phyloP scores from a whole-genome alignment of 1,284 basidiomycete genomes.

The Trametes pubescens region DNA sequence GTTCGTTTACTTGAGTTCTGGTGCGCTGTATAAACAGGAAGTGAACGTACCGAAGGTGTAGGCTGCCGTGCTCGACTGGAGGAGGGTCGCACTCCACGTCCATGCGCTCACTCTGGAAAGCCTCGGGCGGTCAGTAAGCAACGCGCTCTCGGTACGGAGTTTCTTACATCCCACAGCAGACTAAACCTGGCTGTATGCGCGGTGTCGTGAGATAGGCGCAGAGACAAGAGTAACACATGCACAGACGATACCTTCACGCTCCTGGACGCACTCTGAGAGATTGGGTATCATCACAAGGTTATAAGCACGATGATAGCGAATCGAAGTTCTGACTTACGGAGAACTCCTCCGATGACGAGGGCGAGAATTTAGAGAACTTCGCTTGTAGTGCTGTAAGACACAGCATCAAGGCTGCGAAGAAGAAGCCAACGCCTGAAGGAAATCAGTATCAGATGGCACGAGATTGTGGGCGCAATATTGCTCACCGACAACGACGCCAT shows the following conservation, averaged over 20 bases:
- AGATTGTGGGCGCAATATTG: constrained; percentile 26
- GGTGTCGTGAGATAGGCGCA: not conserved
- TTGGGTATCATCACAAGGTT: constrained; percentile 11
- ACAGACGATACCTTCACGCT: constrained; percentile 50
- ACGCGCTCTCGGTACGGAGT: too few species aligned
- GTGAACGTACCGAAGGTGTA: constrained; percentile 55
- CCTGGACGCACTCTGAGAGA: constrained; percentile 50
- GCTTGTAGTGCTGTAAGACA: constrained; percentile 53
- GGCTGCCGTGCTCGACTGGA: constrained; percentile 63
- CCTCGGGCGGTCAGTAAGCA: not conserved
- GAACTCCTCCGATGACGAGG: constrained; percentile 63
- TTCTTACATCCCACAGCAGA: constrained; percentile 65
- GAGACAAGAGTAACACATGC: not conserved
- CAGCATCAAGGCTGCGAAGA: constrained; percentile 58
- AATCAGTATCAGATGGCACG: not conserved
- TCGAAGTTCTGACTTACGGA: constrained; percentile 42
- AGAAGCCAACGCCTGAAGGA: constrained; percentile 55
- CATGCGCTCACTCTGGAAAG: constrained; percentile 62
- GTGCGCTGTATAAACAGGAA: too few species aligned
- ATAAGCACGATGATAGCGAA: not conserved
- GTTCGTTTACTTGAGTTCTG: not conserved
- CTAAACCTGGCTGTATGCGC: constrained; percentile 62
- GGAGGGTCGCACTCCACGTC: constrained; percentile 67
- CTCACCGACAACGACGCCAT: constrained; percentile 59
- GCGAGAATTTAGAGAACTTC: constrained; percentile 57